Conservation (phyloP, 2,329 filamentous ascomycete species). For the Fusarium transvaalense region DNA sequence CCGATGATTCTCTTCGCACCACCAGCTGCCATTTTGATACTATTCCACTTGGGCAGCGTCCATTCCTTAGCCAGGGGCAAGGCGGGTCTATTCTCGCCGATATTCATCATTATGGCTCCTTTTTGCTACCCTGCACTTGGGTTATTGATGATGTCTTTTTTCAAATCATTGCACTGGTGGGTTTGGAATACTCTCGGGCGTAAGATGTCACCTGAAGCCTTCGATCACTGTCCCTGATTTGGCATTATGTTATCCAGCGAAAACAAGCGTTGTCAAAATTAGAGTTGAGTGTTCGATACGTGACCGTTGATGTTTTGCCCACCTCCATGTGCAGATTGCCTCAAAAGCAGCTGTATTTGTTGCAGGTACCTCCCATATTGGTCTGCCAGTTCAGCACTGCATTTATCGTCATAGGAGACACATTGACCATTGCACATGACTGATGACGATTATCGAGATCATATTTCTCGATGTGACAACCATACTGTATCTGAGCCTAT, state of each 20-base stretch:
- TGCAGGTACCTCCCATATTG: not conserved
- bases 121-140: constrained; percentile 33
- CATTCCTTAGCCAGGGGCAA: constrained; percentile 33
- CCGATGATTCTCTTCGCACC: constrained; percentile 13
- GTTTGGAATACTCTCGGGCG: not conserved
- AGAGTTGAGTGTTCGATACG: not conserved
- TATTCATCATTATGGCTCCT: constrained; percentile 15
- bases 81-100: constrained; percentile 24
- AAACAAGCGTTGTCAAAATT: not conserved
- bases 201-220: not conserved
- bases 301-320: not conserved
- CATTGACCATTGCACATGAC: not conserved
- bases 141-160: not conserved
- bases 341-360: not conserved
- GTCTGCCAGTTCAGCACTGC: not conserved
- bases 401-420: not conserved
- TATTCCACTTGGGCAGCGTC: constrained; percentile 11
- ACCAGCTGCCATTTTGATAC: constrained; percentile 13
- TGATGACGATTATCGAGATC: constrained; percentile 14
- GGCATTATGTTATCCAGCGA: not conserved
- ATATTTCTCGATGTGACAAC: constrained; percentile 20
- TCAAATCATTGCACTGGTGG: constrained; percentile 6
- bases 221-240: not conserved
- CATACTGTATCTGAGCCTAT: constrained; percentile 1
- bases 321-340: not conserved